Evolutionary conservation across 768 basidiomycete genomes (phyloP), one percentile per base, ranked within the genome.

Genomic region (Mycena indigotica): DNA sequence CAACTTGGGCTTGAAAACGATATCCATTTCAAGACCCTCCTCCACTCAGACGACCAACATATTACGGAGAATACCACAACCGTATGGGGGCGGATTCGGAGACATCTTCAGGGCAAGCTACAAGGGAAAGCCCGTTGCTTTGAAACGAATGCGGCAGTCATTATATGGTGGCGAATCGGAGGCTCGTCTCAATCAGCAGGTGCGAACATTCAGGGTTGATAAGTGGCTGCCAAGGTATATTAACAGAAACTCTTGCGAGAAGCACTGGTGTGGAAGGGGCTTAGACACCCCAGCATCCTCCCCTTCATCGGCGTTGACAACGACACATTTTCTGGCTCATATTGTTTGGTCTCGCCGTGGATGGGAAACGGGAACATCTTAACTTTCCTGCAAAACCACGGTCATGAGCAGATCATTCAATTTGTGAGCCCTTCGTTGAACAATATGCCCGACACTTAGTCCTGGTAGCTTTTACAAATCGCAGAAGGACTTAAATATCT

Each of bases 321-420:
- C 0, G 61, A 64, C 17, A 62, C 61, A 12, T 72, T 72, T 45
- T 57, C 63, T 2, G 50, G 53, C 4, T 57, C 58, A 21, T 55
- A 66, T 24, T 72, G 69, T 45, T 58, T 72, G 61, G 69, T 69
- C 32, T 69, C 70, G 1, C 70, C 69, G 2, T 70, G 69, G 69
- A 70, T 72, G 68, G 53, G 58, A 26, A 60, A 68, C 40, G 68
- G 70, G 0, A 70, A 66, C 17, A 59, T 72, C 25, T 24, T 65
- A 1, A 57, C 62, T 23, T 65, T 66, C 57, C 55, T 68, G 32
- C 57, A 62, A 21, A 44, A 60, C 5, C 56, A 65, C 32, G 65
- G 66, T 6, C 56, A 45, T 4, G 51, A 51, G 1, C 61, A 66
- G 35, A 62, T 70, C 30, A 58, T 68, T 65, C 46, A 52, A 49